Base-by-base conservation (phyloP, 2,329 filamentous ascomycete genomes). In the Fusarium brachygibbosum region DNA sequence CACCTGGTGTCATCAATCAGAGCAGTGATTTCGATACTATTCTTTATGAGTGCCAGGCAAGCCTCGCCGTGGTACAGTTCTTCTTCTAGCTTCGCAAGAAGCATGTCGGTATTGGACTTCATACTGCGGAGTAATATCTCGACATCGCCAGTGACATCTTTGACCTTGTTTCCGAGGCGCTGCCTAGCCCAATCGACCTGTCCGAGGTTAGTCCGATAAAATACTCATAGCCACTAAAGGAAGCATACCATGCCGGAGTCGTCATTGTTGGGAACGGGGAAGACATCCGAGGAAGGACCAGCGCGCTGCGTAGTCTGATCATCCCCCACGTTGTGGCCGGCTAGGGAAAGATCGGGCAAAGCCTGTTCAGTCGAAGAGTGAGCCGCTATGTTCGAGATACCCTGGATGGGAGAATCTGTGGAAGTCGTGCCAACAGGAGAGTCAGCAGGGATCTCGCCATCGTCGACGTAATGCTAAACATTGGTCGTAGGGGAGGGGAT, bases 211-310 rank as follows among this genome's bases (percentile, higher is more conserved):
- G 17, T 12, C 4, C 17, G n/a, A 37, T 37, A 10, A 12, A 11
- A 19, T 12, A 19, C 17, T n/a, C 5, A 37, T 37, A 11, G 10
- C 9, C 3, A 37, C 0, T 6, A 10, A 37, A 10, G 11, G 3
- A n/a, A 12, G 3, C 5, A 37, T 37, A 37, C 35, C 17, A 6
- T 11, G 10, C 17, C 12, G 17, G 35, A 19, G n/a, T n/a, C 12
- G 11, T n/a, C 0, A n/a, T n/a, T n/a, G 6, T n/a, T 37, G 10
- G 10, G 10, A 6, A n/a, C 10, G 10, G 17, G 5, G 8, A n/a
- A 19, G 17, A 10, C 17, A 10, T n/a, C n/a, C 10, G 17, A 5
- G 10, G 10, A 37, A 19, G 17, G 17, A n/a, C n/a, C 35, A 37
- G 17, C 5, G 10, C n/a, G 17, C 10, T 19, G n/a, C 17, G 35